Base-by-base conservation (phyloP, 2,329 filamentous ascomycete species). In the Mollisia scopiformis region DNA sequence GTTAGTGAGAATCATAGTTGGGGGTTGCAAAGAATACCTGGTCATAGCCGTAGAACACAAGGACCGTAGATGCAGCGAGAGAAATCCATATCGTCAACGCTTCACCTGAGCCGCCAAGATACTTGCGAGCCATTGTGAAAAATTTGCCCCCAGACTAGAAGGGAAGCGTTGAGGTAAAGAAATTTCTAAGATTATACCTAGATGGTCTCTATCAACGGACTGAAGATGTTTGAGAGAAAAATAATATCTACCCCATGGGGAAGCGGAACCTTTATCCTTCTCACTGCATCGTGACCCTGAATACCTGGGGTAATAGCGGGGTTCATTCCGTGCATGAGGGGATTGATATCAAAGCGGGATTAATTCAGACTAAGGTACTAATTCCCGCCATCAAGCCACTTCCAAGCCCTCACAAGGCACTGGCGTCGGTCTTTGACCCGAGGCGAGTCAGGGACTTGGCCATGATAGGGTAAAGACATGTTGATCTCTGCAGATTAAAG, bases 11-110 rank as follows among this genome's bases (percentile, higher is more conserved):
- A 23, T 16, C 54, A 10, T 23, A n/a, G 23, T 1, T 8, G 2
- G 43, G 7, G 23, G 8, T 10, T 13, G 11, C 5, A 13, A 47
- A 10, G 62, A 61, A 35, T 64, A 75, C 74, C 68, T 77, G 75
- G 54, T 77, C 75, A 56, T 78, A 78, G 28, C 77, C 80, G 62
- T 82, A 83, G 67, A 83, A 82, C 57, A 82, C 74, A 23, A 82
- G 71, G 4, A 82, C 79, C 0, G 79, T 83, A 1, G 76, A 79
- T 1, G 80, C 79, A 13, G 80, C 79, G 19, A 83, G 72, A 5
- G 78, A 80, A 43, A 83, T 82, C 80, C 80, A 82, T 16, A 83
- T 74, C 0, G 80, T 83, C n/a, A 83, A 73, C 28, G 74, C 70
- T 61, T 80, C 76, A 31, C 81, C 81, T 43, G 79, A 81, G 33